A percentile compares a stretch with the other conserved stretches of the same genome.
Evolutionary conservation across 345 rosid genomes (phyloP).

Genomic region (Populus euphratica): DNA sequence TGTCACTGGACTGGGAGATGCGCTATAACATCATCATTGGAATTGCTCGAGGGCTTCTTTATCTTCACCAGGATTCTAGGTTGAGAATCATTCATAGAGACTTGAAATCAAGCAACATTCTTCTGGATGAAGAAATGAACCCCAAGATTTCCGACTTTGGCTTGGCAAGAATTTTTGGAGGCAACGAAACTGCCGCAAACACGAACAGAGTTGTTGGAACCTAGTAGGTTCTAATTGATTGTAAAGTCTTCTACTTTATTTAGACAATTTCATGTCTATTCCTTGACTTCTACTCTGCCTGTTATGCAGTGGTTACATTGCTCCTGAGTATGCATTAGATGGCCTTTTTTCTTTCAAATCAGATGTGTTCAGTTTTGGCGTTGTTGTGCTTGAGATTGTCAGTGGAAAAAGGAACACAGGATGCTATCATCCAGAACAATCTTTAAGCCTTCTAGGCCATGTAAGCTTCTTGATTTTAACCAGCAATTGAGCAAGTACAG

Average conservation of each 20-base stretch:
- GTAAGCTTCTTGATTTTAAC: background rate
- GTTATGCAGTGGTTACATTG: slow-evolving; percentile 20
- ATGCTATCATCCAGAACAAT: slow-evolving; percentile 10
- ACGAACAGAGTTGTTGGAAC: slow-evolving; percentile 24
- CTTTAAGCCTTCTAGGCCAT: slow-evolving; percentile 18
- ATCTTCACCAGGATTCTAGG: slow-evolving; percentile 28
- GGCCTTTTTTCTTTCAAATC: slow-evolving; percentile 24
- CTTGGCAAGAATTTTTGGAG: slow-evolving; percentile 23
- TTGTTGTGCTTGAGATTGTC: slow-evolving; percentile 22
- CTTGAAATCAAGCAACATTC: slow-evolving; percentile 22
- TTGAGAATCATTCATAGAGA: slow-evolving; percentile 28
- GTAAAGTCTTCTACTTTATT: background rate
- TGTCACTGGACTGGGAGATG: slow-evolving; percentile 14
- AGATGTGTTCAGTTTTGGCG: slow-evolving; percentile 27
- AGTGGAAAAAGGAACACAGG: slow-evolving; percentile 24
- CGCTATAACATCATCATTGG: slow-evolving; percentile 22
- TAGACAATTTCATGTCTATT: background rate
- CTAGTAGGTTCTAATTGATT: slow-evolving; percentile 10
- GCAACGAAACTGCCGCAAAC: slow-evolving; percentile 22
- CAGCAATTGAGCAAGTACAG: no score
- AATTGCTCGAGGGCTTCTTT: slow-evolving; percentile 23
- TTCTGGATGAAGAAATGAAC: slow-evolving; percentile 20
- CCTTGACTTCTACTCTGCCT: background rate
- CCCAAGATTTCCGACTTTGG: slow-evolving; percentile 31
- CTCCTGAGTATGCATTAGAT: slow-evolving; percentile 27